Base-by-base conservation (phyloP, 129 eudicot species). In the Helichrysum umbraculigerum region DNA sequence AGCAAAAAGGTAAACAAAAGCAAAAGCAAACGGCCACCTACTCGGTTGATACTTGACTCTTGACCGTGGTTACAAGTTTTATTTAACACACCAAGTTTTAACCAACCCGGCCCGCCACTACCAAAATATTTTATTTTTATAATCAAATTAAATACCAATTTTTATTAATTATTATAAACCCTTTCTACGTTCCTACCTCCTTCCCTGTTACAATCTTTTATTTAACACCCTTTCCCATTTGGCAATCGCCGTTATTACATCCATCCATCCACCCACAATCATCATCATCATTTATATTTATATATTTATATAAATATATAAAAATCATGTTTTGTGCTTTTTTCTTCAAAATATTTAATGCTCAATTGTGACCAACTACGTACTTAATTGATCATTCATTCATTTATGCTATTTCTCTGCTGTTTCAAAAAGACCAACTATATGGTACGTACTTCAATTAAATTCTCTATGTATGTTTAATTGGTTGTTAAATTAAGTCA, bases 11-110 rank as follows among this genome's bases (percentile, higher is more conserved):
- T 52, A 52, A 16, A 57, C 25, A 50, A 30, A n/a, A 52, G 5
- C 9, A 73, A 74, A 75, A 12, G 64, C 72, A 65, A 65, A 51
- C 56, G 64, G 22, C 73, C 56, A 76, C 79, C 79, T 66, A 76
- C 79, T 56, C 66, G 37, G 29, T 61, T 61, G 66, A 61, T 15
- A 61, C 14, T 75, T 29, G 44, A 65, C 72, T 50, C 66, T 33
- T 76, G 35, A 76, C 50, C 37, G 51, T n/a, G n/a, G n/a, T n/a
- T n/a, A n/a, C n/a, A n/a, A n/a, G n/a, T n/a, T n/a, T 25, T 66
- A 21, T 54, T 76, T 50, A 52, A n/a, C n/a, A n/a, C n/a, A n/a
- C n/a, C 7, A 51, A 33, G 14, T 34, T 5, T 51, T 34, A 44
- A 30, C 68, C 12, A 47, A 47, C 54, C 47, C 50, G 50, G 50